These are phyloP conservation scores for Sclerotinia glacialis DNA, from an alignment of 2,329 filamentous ascomycete genomes.

Conservation along the genomic window DNA sequence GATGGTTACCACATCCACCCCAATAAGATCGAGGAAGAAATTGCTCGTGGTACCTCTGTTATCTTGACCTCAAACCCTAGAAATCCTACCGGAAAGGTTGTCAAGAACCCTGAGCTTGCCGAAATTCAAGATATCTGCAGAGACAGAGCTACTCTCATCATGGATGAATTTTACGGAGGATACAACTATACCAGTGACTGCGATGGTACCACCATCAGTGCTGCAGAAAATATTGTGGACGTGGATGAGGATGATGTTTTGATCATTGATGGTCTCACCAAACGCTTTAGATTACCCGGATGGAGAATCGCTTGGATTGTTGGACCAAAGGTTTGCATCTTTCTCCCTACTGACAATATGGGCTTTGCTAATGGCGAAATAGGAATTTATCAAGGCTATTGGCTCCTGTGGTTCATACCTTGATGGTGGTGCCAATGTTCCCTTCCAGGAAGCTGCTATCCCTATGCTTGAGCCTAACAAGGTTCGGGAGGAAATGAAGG, in stretches of 20 bases:
- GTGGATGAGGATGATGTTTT: constrained; percentile 89
- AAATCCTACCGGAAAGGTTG: constrained; percentile 88
- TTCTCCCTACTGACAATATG: neutral
- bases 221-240: constrained; percentile 85
- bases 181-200: constrained; percentile 96
- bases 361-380: constrained; percentile 12
- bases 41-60: constrained; percentile 79
- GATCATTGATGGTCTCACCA: constrained; percentile 92
- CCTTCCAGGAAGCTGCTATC: constrained; percentile 91
- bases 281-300: constrained; percentile 91
- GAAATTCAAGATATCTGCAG: constrained; percentile 93
- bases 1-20: constrained; percentile 93
- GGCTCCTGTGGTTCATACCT: constrained; percentile 91
- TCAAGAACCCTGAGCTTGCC: constrained; percentile 78
- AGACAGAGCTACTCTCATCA: constrained; percentile 84
- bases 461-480: constrained; percentile 85
- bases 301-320: constrained; percentile 98
- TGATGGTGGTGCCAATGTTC: constrained; percentile 89
- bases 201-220: constrained; percentile 83
- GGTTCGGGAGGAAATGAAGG: constrained; percentile 82
- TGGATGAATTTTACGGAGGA: constrained; percentile 94
- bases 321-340: constrained; percentile 63
- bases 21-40: constrained; percentile 89
- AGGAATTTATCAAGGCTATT: constrained; percentile 89
- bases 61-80: constrained; percentile 93